These are phyloP conservation scores for Coemansia reversa DNA, from an alignment of 192 early-diverging fungal species.

Conservation along the genomic window DNA sequence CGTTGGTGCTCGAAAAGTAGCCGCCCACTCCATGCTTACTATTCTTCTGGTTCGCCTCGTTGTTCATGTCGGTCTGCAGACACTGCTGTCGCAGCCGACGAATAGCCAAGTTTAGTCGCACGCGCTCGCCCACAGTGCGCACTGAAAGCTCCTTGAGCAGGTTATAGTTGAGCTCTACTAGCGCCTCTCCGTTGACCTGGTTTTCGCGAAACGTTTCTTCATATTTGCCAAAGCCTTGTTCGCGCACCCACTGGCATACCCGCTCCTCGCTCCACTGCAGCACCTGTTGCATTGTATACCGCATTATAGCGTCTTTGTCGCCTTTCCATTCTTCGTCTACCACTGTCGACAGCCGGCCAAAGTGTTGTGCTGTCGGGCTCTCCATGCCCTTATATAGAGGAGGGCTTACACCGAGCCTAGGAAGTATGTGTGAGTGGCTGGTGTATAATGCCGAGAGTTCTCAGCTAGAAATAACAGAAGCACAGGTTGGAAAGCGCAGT, in stretches of 20 bases:
- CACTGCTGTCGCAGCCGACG: conserved; percentile 69
- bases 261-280: conserved; percentile 54
- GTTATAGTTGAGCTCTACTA: conserved; percentile 81
- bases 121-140: conserved; percentile 77
- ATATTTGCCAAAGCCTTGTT: conserved; percentile 56
- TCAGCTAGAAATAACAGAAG: too few relatives aligned
- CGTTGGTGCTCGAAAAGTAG: conserved; percentile 5
- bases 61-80: conserved; percentile 31
- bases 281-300: conserved; percentile 53
- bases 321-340: conserved; percentile 8
- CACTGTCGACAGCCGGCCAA: conserved; percentile 6
- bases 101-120: conserved; percentile 75
- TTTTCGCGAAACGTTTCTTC: conserved; percentile 63
- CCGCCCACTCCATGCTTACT: conserved; percentile 17
- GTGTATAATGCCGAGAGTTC: too few relatives aligned
- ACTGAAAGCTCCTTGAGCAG: conserved; percentile 82
- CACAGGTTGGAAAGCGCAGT: too few relatives aligned
- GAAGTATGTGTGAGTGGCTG: neutral
- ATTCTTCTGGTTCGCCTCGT: conserved; percentile 6
- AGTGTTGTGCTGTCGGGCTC: conserved; percentile 33
- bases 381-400: conserved; percentile 21
- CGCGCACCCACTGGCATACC: conserved; percentile 58
- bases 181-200: conserved; percentile 75
- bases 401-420: neutral
- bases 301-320: conserved; percentile 1